Conservation (phyloP, 208 protist species). For the Crithidia sp. region DNA sequence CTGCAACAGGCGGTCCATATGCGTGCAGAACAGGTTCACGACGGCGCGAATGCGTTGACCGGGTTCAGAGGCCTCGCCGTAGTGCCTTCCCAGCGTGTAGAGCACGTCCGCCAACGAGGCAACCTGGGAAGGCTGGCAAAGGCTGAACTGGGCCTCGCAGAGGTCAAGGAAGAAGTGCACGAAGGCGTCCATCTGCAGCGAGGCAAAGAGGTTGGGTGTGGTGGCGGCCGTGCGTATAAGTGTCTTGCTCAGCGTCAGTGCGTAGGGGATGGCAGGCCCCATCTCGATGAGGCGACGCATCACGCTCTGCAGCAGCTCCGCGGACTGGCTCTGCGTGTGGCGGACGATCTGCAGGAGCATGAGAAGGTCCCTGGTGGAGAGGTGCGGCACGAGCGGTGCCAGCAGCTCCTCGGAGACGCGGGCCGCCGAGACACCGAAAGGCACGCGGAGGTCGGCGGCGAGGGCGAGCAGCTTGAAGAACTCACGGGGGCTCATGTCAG, state of each 20-base stretch:
- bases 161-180: conserved; percentile 47
- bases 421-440: conserved; percentile 47
- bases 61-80: conserved; percentile 38
- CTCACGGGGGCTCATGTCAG: conserved; percentile 45
- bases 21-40: conserved; percentile 51
- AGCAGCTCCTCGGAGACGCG: conserved; percentile 57
- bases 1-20: conserved; percentile 58
- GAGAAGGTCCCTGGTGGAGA: conserved; percentile 47
- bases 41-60: conserved; percentile 36
- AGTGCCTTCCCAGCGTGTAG: conserved; percentile 58
- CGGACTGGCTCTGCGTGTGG: conserved; percentile 50
- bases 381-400: conserved; percentile 53
- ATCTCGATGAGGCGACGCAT: conserved; percentile 34
- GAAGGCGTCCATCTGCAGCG: conserved; percentile 40
- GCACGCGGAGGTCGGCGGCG: conserved; percentile 61
- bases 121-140: conserved; percentile 48
- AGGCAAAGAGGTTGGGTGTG: conserved; percentile 40
- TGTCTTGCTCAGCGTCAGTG: conserved; percentile 46
- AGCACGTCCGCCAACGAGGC: conserved; percentile 48
- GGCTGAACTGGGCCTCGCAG: conserved; percentile 41
- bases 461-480: conserved; percentile 68
- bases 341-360: conserved; percentile 48
- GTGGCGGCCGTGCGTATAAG: conserved; percentile 44
- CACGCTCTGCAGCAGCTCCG: conserved; percentile 43
- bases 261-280: conserved; percentile 41